These are phyloP conservation scores for Metschnikowia reukaufii DNA, from an alignment of 805 yeast species.

Conservation along the genomic window DNA sequence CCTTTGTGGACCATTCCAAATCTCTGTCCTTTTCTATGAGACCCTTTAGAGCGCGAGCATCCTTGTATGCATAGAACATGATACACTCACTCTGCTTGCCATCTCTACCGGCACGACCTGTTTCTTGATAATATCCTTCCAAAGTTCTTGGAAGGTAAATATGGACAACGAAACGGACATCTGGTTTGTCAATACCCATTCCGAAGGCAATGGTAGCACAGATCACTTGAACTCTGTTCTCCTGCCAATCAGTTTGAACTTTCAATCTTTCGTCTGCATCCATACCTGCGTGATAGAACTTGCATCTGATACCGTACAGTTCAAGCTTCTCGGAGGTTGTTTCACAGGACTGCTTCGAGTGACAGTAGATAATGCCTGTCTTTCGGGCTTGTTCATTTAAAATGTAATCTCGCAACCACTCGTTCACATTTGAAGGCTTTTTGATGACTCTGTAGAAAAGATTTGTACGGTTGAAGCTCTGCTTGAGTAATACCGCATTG, in stretches of 20 bases:
- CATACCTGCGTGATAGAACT: slow-evolving; percentile 96
- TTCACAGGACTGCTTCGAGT: slow-evolving; percentile 87
- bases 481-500: slow-evolving; percentile 67
- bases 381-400: slow-evolving; percentile 48
- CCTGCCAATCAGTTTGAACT: slow-evolving; percentile 85
- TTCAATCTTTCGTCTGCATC: slow-evolving; percentile 64
- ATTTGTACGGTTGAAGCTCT: slow-evolving; percentile 90
- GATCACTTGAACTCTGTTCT: slow-evolving; percentile 65
- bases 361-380: slow-evolving; percentile 92
- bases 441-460: slow-evolving; percentile 72
- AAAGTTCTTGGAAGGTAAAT: slow-evolving; percentile 82
- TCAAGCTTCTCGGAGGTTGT: slow-evolving; percentile 63
- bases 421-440: slow-evolving; percentile 57
- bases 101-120: slow-evolving; percentile 98
- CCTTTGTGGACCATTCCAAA: slow-evolving; percentile 60
- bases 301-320: slow-evolving; percentile 62
- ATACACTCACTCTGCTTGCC: slow-evolving; percentile 81
- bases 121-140: slow-evolving; percentile 97
- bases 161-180: slow-evolving; percentile 90
- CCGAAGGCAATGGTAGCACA: slow-evolving; percentile 99
- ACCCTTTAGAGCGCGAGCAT: slow-evolving; percentile 71
- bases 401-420: slow-evolving; percentile 60
- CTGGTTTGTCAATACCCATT: slow-evolving; percentile 98
- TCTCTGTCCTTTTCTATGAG: slow-evolving; percentile 78
- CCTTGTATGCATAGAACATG: slow-evolving; percentile 76